Evolutionary conservation across 192 early-diverging fungal genomes (phyloP), one percentile per base, ranked within the genome.

Genomic region (Pilobolus umbonatus): DNA sequence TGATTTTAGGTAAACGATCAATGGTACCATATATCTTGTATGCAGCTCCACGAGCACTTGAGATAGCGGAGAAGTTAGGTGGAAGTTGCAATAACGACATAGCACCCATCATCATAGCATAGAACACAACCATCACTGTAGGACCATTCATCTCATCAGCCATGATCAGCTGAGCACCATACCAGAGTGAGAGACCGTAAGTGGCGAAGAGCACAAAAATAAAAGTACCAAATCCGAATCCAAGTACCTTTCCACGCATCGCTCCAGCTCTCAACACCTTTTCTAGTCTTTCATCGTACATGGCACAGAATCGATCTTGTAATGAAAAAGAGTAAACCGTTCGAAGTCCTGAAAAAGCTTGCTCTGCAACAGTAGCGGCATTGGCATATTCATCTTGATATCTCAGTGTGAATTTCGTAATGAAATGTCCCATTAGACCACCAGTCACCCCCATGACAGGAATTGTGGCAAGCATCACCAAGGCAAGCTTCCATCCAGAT

Each of bases 321-420:
- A 81, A 85, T 59, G 83, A 83, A 71, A 98, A 96, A 7, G 93
- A 80, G 45, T 79, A 81, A 19, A 98, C 89, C n/a, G 94, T 98
- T 38, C 90, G 82, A 44, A 96, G 89, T 17, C 82, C 78, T 25
- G 84, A 71, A 35, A 98, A 69, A 0, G 85, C 90, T 64, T 98
- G 88, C 64, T 91, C 84, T 1, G 92, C 95, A 32, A 96, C 77
- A 14, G 83, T 83, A 42, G 92, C 92, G 4, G 93, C 94, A 31
- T 72, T 76, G 15, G 88, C 94, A 65, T 94, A 95, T 12, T 86
- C 73, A 61, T 80, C 66, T 42, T 82, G 65, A 25, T 78, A 78
- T 34, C 63, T 62, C 30, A 52, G 59, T 9, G 79, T 61, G 36
- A 57, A 67, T 42, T 68, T 85, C 57, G 78, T 72, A 34, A 84